Percentiles rank a stretch among this genome's conserved stretches.
Evolutionary conservation across 805 yeast genomes (phyloP).

Genomic region (Hemisphaericaspora nanyangensis): DNA sequence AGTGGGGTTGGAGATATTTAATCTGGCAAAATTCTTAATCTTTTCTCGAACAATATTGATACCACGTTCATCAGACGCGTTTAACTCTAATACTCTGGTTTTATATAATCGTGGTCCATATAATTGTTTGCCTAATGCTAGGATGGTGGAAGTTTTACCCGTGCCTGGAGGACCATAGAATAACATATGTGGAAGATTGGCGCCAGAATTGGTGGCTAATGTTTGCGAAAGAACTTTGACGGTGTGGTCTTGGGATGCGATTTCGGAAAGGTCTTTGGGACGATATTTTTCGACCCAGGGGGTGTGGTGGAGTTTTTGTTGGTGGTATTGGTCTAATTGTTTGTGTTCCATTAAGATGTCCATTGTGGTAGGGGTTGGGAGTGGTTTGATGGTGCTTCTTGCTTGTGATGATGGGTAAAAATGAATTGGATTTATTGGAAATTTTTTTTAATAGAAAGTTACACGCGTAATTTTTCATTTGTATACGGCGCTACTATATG

Average conservation of each 20-base stretch:
- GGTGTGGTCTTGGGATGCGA: slow-evolving; percentile 89
- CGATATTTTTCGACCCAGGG: slow-evolving; percentile 97
- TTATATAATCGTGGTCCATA: slow-evolving; percentile 69
- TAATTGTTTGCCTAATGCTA: slow-evolving; percentile 76
- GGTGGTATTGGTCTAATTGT: slow-evolving; percentile 22
- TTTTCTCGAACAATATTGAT: slow-evolving; percentile 83
- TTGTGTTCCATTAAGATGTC: neutral
- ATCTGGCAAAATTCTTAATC: slow-evolving; percentile 80
- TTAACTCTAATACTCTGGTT: slow-evolving; percentile 72
- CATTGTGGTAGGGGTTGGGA: neutral
- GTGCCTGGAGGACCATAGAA: slow-evolving; percentile 95
- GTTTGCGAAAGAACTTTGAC: slow-evolving; percentile 79
- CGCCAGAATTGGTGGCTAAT: slow-evolving; percentile 45
- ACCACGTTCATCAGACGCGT: slow-evolving; percentile 91
- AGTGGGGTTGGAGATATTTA: slow-evolving; percentile 78
- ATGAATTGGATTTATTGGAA: too few relatives aligned
- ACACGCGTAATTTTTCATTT: too few relatives aligned
- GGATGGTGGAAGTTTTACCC: slow-evolving; percentile 84
- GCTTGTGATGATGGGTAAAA: too few relatives aligned
- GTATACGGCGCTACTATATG: too few relatives aligned
- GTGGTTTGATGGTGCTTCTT: too few relatives aligned
- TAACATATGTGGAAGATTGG: slow-evolving; percentile 87
- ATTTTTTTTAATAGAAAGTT: too few relatives aligned
- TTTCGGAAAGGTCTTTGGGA: slow-evolving; percentile 81
- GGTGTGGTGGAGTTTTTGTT: slow-evolving; percentile 47